Evolutionary conservation across 2,329 filamentous ascomycete genomes (phyloP), one percentile per base, ranked within the genome.

Genomic region (Talaromyces verruculosus): DNA sequence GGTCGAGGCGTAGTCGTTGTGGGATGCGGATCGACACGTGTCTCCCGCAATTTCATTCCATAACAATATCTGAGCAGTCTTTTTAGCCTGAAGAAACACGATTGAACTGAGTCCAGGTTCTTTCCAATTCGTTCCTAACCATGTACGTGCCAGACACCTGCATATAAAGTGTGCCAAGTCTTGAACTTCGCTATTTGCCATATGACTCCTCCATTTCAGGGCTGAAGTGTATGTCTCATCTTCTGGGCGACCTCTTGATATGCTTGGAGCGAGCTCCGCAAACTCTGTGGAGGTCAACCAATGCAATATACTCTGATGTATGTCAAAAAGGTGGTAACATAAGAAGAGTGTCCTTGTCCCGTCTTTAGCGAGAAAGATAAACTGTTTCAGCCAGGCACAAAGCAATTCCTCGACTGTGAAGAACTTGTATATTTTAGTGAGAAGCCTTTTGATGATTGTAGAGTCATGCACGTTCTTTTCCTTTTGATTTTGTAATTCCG

Each of bases 151-250:
- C 6, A 61, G 19, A 30, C 37, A 45, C 25, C 17, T 61, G 22
- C 37, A 61, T 43, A 61, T 61, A 30, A 43, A 43, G n/a, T 43
- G 58, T 45, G 58, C 37, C 17, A 61, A 28, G 41, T 61, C 39
- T 43, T 28, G 58, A 28, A 17, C 39, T 41, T 61, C 58, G 13
- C 19, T 17, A 61, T 3, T 45, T 47, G 45, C 45, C 22, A 45
- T 22, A 22, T 39, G 19, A 33, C 43, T 30, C 15, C 37, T 43
- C 11, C 22, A 61, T 15, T 43, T 43, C 8, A 37, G 8, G 19
- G 11, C 19, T 30, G 58, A 28, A 49, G 10, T 15, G 22, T 22
- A 49, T 49, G 22, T 49, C 22, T 49, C 45, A 49, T 15, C 19
- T 13, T 3, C 45, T 49, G 45, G 22, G 22, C 1, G 22, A 3